A percentile compares a stretch with the other conserved stretches of the same genome.
Conservation (phyloP, 2,329 filamentous ascomycete genomes). For the Cladorrhinum sp. region DNA sequence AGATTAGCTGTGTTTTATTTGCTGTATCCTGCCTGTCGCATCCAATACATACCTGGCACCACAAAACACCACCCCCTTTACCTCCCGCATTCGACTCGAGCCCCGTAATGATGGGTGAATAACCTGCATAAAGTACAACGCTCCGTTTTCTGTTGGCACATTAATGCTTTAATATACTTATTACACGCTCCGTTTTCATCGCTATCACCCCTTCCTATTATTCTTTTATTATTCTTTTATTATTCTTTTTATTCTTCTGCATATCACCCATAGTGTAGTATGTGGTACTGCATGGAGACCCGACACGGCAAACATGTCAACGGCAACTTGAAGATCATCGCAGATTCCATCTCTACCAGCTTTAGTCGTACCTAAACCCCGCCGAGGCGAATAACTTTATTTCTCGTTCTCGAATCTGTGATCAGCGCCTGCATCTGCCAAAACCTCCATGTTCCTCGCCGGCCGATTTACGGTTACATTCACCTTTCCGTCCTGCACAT, state of each 20-base stretch:
- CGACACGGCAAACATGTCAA: neutral
- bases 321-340: neutral
- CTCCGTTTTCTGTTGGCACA: neutral
- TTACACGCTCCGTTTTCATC: neutral
- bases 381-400: neutral
- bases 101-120: neutral
- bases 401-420: no score
- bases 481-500: neutral
- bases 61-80: no score
- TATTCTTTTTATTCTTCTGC: neutral
- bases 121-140: neutral
- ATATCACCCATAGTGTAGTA: neutral
- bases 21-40: neutral
- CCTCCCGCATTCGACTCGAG: neutral
- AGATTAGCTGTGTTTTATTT: neutral
- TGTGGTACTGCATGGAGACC: neutral
- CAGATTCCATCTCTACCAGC: neutral
- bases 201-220: neutral
- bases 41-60: no score
- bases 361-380: neutral
- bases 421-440: neutral
- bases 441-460: neutral
- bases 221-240: neutral
- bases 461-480: neutral
- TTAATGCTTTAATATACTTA: no score